phyloP scores from a whole-genome alignment of 1,139 yeast genomes.

The Lodderomyces margitis region DNA sequence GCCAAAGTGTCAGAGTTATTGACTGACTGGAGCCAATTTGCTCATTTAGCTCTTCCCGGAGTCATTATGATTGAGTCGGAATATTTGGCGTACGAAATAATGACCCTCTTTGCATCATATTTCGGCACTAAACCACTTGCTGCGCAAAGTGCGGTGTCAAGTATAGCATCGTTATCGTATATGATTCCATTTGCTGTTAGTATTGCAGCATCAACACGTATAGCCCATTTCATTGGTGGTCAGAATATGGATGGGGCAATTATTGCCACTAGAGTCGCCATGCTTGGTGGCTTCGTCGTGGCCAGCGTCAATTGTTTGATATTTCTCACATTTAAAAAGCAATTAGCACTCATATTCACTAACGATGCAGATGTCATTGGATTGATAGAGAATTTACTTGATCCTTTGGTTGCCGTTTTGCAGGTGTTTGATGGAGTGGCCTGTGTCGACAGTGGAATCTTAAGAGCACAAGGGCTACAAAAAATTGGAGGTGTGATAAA shows the following conservation, averaged over 20 bases:
- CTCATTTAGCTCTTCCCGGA: slow-evolving; percentile 67
- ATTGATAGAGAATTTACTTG: slow-evolving; percentile 47
- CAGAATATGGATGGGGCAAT: slow-evolving; percentile 61
- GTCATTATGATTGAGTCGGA: slow-evolving; percentile 74
- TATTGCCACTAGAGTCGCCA: slow-evolving; percentile 63
- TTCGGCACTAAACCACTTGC: slow-evolving; percentile 84
- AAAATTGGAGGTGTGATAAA: slow-evolving; percentile 79
- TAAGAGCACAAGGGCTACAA: slow-evolving; percentile 87
- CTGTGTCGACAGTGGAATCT: slow-evolving; percentile 78
- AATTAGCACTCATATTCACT: slow-evolving; percentile 68
- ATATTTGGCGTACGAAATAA: slow-evolving; percentile 67
- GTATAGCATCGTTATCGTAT: slow-evolving; percentile 75
- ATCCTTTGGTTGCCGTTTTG: slow-evolving; percentile 68
- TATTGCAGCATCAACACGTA: slow-evolving; percentile 82
- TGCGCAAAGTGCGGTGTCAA: slow-evolving; percentile 84
- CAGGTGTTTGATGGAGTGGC: slow-evolving; percentile 82
- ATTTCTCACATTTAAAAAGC: slow-evolving; percentile 49
- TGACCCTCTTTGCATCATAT: slow-evolving; percentile 71
- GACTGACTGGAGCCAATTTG: slow-evolving; percentile 58
- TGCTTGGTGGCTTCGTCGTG: slow-evolving; percentile 54
- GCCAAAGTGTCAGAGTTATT: slow-evolving; percentile 45
- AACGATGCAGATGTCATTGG: slow-evolving; percentile 62
- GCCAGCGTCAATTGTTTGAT: slow-evolving; percentile 57
- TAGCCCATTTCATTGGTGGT: slow-evolving; percentile 87
- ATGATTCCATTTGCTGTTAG: slow-evolving; percentile 90